Base-by-base conservation (phyloP, 1,284 basidiomycete species). In the Cryptococcus amylolentus region DNA sequence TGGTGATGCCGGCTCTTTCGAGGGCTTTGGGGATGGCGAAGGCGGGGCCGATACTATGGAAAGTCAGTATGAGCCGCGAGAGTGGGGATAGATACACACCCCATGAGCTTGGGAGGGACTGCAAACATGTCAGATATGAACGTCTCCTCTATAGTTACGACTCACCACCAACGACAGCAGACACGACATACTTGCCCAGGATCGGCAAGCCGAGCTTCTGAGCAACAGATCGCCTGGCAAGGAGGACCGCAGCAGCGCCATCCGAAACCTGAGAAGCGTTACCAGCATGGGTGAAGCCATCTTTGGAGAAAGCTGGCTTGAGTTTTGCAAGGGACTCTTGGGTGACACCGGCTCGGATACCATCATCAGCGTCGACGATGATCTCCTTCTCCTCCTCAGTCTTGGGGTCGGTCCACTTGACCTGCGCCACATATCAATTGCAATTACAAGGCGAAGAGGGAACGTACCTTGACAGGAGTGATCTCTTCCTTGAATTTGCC, bases 191-290 rank as follows among this genome's bases (percentile, higher is more conserved):
- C 81, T 98, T 98, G 79, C 91, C 96, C 56, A 95, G 61, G 71
- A 98, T 88, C 47, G 92, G 91, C 40, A 98, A 83, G 44, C 90
- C 88, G 61, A 95, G 86, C 70, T 87, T 88, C 78, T 89, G 87
- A 18, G 95, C 95, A 39, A 87, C 84, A 28, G 87, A 89, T 55
- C 95, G 86, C 59, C 91, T 84, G 38, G 91, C 84, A 56, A 98
- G 86, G 54, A 98, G 79, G 49, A 98, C 93, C 0, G 94, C 94
- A 49, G 94, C 92, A 23, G 95, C 95, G 60, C 95, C 95, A 71
- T 99, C 96, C n/a, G 91, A 93, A 48, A 98, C 86, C 76, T 97
- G 94, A 26, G 89, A 93, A 2, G 93, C 91, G 77, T 94, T 97
- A 48, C 82, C 83, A 48, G 95, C 96, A 72, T 96, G 92, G 2